Base-by-base conservation (phyloP, 441 rosid species). In the Populus hybrid region DNA sequence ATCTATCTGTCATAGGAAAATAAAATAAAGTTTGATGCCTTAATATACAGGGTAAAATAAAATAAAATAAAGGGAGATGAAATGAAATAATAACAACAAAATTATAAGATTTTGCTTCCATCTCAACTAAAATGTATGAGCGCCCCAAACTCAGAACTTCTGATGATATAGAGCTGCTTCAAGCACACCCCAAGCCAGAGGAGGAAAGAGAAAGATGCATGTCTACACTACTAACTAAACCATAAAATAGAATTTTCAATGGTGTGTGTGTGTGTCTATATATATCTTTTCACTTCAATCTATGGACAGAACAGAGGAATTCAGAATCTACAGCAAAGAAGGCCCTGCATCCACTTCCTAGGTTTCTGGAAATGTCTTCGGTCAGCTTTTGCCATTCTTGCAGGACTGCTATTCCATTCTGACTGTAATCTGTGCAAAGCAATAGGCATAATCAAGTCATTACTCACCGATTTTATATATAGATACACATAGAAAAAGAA, bases 321-420 rank as follows among this genome's bases (percentile, higher is more conserved):
- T 91, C 87, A 92, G 91, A 90, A 95, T 90, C 88, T 93, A 90
- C 98, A 93, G 84, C 99, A 95, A 81, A 91, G 88, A 77, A 95
- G 78, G 75, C 85, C 72, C 50, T 82, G 84, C 85, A 80, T 90
- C 98, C 99, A 95, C 64, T 87, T 76, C 81, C 83, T 85, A 5
- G 83, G 93, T 85, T 91, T 93, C 76, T 84, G 84, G 67, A 67
- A 69, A 66, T 50, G 82, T 71, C 87, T 89, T 84, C 85, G 81
- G 23, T 92, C 95, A 30, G 94, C 92, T 85, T 92, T 90, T 0
- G 87, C 91, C 99, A 95, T 95, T 82, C 95, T 88, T 69, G 89
- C 92, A 0, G 98, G 99, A 84, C 99, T 95, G 83, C 93, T 87
- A 77, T 89, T 91, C 98, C 99, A 92, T 77, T 95, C 99, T 0